Percentiles rank a stretch among this genome's conserved stretches.
phyloP scores from a whole-genome alignment of 1,284 basidiomycete genomes.

The Cystobasidium pallidum region DNA sequence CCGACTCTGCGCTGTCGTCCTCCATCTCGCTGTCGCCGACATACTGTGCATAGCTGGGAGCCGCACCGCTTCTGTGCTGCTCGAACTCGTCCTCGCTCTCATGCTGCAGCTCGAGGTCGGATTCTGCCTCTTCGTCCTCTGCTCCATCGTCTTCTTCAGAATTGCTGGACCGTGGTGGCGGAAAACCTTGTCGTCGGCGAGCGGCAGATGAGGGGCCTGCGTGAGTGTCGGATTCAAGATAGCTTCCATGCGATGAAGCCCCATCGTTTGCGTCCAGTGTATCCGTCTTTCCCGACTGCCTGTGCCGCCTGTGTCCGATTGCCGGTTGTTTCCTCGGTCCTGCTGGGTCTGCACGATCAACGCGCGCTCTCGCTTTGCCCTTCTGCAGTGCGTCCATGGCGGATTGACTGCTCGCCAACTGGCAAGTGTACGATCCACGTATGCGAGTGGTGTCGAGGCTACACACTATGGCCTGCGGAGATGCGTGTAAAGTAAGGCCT shows the following conservation, averaged over 20 bases:
- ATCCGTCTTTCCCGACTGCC: background rate
- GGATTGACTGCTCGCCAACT: no score
- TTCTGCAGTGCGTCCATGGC: no score
- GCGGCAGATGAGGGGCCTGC: background rate
- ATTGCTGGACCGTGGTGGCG: background rate
- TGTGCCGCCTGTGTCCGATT: background rate
- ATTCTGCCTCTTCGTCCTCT: background rate
- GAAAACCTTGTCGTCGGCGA: conserved; percentile 11
- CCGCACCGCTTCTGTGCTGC: conserved; percentile 54
- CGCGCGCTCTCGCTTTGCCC: no score
- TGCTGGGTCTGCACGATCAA: background rate
- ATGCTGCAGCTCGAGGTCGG: conserved; percentile 8
- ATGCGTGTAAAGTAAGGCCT: no score
- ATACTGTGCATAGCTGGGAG: conserved; percentile 35
- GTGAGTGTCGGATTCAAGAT: background rate
- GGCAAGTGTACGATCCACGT: no score
- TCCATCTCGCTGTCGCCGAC: conserved; percentile 36
- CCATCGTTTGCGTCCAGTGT: no score
- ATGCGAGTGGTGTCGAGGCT: no score
- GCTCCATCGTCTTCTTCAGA: background rate
- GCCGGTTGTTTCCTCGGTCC: background rate
- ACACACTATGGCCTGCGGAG: no score
- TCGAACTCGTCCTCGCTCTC: conserved; percentile 53
- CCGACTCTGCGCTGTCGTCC: conserved; percentile 46
- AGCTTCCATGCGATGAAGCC: background rate